A percentile compares a stretch with the other conserved stretches of the same genome.
These are phyloP conservation scores for Fusarium sambucinum DNA, from an alignment of 2,329 filamentous ascomycete genomes.

Conservation along the genomic window DNA sequence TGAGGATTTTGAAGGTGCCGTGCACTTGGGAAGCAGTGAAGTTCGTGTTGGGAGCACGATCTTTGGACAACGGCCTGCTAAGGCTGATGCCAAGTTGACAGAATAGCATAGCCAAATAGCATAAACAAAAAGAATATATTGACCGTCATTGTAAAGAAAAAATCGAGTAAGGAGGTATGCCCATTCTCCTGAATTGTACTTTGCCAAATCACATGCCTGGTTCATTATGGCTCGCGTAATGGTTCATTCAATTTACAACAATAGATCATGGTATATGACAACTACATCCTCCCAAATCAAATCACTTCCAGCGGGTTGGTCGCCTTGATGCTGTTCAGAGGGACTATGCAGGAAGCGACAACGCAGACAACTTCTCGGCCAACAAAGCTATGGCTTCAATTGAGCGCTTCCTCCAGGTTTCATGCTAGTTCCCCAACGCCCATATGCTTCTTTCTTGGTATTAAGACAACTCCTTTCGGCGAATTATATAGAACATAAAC, in stretches of 20 bases:
- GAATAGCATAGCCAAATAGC: conserved; percentile 50
- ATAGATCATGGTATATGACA: conserved; percentile 46
- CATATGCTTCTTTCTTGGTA: conserved; percentile 50
- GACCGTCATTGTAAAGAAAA: background rate
- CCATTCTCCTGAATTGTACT: background rate
- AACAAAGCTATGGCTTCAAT: conserved; percentile 39
- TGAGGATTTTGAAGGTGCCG: conserved; percentile 91
- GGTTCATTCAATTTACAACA: conserved; percentile 38
- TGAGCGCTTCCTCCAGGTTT: conserved; percentile 43
- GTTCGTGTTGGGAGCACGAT: conserved; percentile 95
- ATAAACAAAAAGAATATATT: background rate
- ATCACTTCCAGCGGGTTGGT: conserved; percentile 31
- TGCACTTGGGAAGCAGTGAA: conserved; percentile 85
- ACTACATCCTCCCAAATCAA: conserved; percentile 39
- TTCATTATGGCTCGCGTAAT: conserved; percentile 3
- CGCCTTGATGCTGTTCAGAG: conserved; percentile 22
- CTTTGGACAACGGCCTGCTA: conserved; percentile 85
- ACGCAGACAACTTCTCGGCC: conserved; percentile 36
- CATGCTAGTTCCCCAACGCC: conserved; percentile 51
- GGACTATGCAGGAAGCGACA: conserved; percentile 20
- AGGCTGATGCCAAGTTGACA: conserved; percentile 79
- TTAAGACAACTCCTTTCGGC: conserved; percentile 46
- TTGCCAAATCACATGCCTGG: background rate
- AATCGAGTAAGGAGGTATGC: background rate
- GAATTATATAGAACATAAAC: conserved; percentile 43